Conservation (phyloP, 129 eudicot genomes). For the Pseudognaphalium luteoalbum region DNA sequence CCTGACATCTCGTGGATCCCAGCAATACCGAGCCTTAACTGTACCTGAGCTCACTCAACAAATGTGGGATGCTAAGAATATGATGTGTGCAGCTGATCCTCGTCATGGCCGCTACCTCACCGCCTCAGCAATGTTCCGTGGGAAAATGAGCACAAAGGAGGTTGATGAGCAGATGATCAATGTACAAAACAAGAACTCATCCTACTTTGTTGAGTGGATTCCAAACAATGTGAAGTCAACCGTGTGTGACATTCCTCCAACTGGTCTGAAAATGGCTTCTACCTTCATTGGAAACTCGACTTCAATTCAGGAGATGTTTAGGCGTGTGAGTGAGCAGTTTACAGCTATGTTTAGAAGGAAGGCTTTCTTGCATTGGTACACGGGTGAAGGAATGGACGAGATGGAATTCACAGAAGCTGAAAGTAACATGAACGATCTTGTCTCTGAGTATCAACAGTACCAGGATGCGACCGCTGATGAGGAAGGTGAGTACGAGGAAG, state of each 20-base stretch:
- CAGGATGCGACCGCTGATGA: constrained; percentile 86
- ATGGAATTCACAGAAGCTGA: constrained; percentile 72
- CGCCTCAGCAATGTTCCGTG: constrained; percentile 76
- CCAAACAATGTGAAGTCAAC: constrained; percentile 80
- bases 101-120: constrained; percentile 77
- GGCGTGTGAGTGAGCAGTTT: constrained; percentile 71
- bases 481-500: constrained; percentile 68
- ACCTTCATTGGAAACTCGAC: constrained; percentile 73
- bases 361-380: constrained; percentile 87
- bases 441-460: constrained; percentile 73
- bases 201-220: constrained; percentile 81
- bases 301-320: constrained; percentile 70
- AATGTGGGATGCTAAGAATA: constrained; percentile 76
- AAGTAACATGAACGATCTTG: constrained; percentile 80
- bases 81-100: constrained; percentile 81
- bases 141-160: constrained; percentile 73
- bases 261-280: constrained; percentile 66
- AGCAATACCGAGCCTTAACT: constrained; percentile 71
- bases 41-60: constrained; percentile 81
- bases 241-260: constrained; percentile 78
- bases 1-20: constrained; percentile 75
- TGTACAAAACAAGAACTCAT: constrained; percentile 81
- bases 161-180: constrained; percentile 82
- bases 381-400: constrained; percentile 78
- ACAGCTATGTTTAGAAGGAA: constrained; percentile 77